Conservation (phyloP, 345 rosid genomes). For the Eucalyptus erythrocorys region DNA sequence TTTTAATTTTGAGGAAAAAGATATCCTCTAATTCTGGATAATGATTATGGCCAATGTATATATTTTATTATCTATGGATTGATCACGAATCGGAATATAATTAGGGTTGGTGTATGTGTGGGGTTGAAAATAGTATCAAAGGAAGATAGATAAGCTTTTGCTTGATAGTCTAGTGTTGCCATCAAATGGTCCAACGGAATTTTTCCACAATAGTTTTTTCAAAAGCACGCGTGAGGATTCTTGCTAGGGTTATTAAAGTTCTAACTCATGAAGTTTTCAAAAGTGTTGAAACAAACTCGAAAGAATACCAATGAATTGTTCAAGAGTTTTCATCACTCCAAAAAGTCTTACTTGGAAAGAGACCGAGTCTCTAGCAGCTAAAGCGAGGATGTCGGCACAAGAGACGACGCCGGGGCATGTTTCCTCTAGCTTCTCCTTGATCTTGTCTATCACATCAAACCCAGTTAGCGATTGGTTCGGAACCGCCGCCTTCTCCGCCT, state of each 20-base stretch:
- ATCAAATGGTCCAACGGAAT: too few species aligned
- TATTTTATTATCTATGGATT: neutral
- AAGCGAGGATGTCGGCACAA: constrained; percentile 34
- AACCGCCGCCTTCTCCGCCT: constrained; percentile 15
- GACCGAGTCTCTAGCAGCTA: constrained; percentile 24
- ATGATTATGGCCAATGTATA: neutral
- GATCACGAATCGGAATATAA: neutral
- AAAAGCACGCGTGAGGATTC: neutral
- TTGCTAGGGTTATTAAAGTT: neutral
- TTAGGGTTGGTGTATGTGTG: neutral
- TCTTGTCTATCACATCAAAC: constrained; percentile 21
- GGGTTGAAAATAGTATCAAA: neutral
- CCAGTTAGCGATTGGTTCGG: constrained; percentile 19
- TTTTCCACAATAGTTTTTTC: neutral
- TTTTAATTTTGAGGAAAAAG: neutral
- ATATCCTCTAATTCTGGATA: too few species aligned
- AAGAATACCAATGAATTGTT: neutral
- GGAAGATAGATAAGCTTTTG: neutral
- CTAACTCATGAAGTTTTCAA: neutral
- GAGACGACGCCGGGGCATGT: constrained; percentile 31
- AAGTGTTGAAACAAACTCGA: neutral
- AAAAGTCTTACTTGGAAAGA: constrained; percentile 16
- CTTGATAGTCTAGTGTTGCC: too few species aligned
- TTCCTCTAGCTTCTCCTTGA: constrained; percentile 18
- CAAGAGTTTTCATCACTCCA: neutral